Evolutionary conservation across 2,329 filamentous ascomycete species (phyloP).

Genomic region (Aspergillus sp.): DNA sequence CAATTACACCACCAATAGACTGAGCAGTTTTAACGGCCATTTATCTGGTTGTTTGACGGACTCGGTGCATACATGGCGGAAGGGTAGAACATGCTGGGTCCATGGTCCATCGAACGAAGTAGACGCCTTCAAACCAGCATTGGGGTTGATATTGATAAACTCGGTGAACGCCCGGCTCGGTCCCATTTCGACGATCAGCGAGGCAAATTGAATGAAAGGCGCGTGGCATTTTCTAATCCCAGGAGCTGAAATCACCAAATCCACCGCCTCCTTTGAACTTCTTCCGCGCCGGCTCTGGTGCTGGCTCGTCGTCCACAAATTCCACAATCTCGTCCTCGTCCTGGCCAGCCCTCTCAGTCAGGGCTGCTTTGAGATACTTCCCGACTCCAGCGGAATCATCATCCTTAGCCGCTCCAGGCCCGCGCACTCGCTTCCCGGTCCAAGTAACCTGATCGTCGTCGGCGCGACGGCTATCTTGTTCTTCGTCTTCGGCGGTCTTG

Average conservation of each 20-base stretch:
- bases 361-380: slow-evolving; percentile 74
- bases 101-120: background rate
- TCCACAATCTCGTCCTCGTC: slow-evolving; percentile 61
- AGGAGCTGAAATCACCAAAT: slow-evolving; percentile 93
- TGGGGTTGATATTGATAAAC: background rate
- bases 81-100: background rate
- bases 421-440: slow-evolving; percentile 87
- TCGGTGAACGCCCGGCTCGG: background rate
- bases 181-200: background rate
- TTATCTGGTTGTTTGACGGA: too few species aligned
- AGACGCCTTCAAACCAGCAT: background rate
- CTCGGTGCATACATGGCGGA: background rate
- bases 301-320: slow-evolving; percentile 62
- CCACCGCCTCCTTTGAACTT: slow-evolving; percentile 70
- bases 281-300: slow-evolving; percentile 71
- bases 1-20: too few species aligned
- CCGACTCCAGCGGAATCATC: slow-evolving; percentile 60
- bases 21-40: background rate
- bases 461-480: slow-evolving; percentile 34
- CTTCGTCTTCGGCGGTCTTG: slow-evolving; percentile 43
- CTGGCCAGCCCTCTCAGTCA: slow-evolving; percentile 37
- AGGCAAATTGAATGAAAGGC: background rate
- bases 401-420: slow-evolving; percentile 61
- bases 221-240: slow-evolving; percentile 52
- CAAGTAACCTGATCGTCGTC: slow-evolving; percentile 91